Evolutionary conservation across 345 rosid genomes (phyloP), one percentile per base, ranked within the genome.

Genomic region (Arabidopsis suecica): DNA sequence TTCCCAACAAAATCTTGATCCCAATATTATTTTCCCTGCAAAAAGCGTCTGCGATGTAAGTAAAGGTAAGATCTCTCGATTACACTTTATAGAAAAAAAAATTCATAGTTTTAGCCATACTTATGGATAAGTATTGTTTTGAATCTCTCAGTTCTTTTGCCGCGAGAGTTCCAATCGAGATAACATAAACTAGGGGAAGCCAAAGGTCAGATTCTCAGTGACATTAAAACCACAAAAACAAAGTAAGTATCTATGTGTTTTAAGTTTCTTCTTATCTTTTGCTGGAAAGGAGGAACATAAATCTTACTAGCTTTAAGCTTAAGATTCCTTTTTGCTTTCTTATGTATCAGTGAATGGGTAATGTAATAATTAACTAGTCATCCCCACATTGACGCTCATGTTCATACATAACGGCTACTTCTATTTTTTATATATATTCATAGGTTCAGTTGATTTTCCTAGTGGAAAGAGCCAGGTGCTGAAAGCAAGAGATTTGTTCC

Each of bases 1-100:
- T 66, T 76, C 88, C 40, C 93, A 86, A 80, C 82, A 88, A 78
- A 70, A 66, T 1, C 16, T 73, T 62, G 88, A 88, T 72, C 88
- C 93, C 14, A 73, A 79, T 16, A 48, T 69, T 37, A 82, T 80
- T 25, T 89, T 95, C 40, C 77, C 90, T 45, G 79, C 76, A 3
- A 80, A 71, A 61, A 83, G 93, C 79, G 84, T 82, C 81, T 75
- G 85, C 78, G 63, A 83, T 44, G 80, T 85, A 65, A 61, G 78
- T 72, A 83, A 85, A 86, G 88, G 99, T 95, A 85, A 72, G 49
- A 45, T 61, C 33, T 58, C 68, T 79, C 45, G 50, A 12, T 25
- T 32, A 37, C 71, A 66, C 36, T 51, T 41, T 36, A 28, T 34
- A 9, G 12, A 42, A 18, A 4, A 6, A 32, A 36, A 44, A 42